phyloP scores from a whole-genome alignment of 345 rosid species.

The Boechera stricta region DNA sequence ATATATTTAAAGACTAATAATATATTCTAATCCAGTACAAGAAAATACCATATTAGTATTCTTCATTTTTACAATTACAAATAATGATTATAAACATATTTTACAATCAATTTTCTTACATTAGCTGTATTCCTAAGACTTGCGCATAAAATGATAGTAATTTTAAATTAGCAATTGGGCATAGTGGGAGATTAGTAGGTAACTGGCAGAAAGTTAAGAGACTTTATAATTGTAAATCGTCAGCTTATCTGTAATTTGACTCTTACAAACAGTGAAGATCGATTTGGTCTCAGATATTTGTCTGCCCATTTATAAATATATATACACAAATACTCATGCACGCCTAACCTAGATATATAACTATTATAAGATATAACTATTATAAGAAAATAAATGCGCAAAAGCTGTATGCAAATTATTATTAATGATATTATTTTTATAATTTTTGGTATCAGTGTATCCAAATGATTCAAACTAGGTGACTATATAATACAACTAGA shows the following conservation, averaged over 20 bases:
- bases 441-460: too few species aligned
- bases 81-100: background rate
- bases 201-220: constrained; percentile 27
- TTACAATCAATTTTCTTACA: background rate
- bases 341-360: constrained; percentile 13
- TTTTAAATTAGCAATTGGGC: constrained; percentile 37
- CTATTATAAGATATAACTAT: constrained; percentile 14
- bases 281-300: constrained; percentile 40
- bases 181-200: constrained; percentile 44
- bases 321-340: constrained; percentile 19
- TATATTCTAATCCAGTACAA: background rate
- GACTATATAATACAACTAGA: constrained; percentile 22
- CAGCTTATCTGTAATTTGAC: constrained; percentile 42
- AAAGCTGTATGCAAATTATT: constrained; percentile 33
- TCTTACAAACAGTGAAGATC: constrained; percentile 20
- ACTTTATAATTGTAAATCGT: constrained; percentile 21
- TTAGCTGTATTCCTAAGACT: background rate
- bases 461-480: constrained; percentile 38
- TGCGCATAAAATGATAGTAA: constrained; percentile 5
- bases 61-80: background rate
- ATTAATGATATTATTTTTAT: too few species aligned
- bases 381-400: constrained; percentile 23
- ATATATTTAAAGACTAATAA: background rate
- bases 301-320: constrained; percentile 22
- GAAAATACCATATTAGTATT: background rate